Percentiles rank a stretch among this genome's conserved stretches.
phyloP scores from a whole-genome alignment of 2,329 filamentous ascomycete species.

The Elsinoe australis region DNA sequence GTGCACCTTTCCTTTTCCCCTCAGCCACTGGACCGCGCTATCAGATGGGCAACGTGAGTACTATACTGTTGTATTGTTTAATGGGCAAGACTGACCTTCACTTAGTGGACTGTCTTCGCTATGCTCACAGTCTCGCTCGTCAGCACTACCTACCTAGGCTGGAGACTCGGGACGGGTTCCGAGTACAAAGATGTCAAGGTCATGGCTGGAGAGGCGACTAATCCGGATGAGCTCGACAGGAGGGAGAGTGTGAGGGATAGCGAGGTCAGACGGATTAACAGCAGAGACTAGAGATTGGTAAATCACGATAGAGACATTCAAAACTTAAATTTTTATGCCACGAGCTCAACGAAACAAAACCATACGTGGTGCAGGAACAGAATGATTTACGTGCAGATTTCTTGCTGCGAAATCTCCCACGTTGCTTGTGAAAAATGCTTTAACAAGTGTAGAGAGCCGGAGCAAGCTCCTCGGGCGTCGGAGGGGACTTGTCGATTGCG shows the following conservation, averaged over 20 bases:
- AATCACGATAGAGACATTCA: too few relatives aligned
- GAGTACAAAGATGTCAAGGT: conserved; percentile 19
- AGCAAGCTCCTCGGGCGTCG: too few relatives aligned
- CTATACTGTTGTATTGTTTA: not conserved
- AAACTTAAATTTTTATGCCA: too few relatives aligned
- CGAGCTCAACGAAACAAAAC: too few relatives aligned
- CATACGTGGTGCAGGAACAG: too few relatives aligned
- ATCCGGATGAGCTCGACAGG: conserved; percentile 13
- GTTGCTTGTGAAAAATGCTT: too few relatives aligned
- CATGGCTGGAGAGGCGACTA: conserved; percentile 16
- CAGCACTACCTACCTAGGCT: conserved; percentile 19
- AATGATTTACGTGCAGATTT: too few relatives aligned
- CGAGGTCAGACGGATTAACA: conserved; percentile 15
- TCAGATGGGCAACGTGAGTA: conserved; percentile 19
- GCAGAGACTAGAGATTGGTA: conserved; percentile 10
- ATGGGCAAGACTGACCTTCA: too few relatives aligned
- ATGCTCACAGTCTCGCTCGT: conserved; percentile 18
- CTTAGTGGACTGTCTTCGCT: conserved; percentile 20
- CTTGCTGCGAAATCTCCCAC: too few relatives aligned
- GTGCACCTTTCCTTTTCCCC: conserved; percentile 19
- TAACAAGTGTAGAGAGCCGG: too few relatives aligned
- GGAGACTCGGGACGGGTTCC: conserved; percentile 18
- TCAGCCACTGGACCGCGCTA: conserved; percentile 18
- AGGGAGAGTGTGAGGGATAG: conserved; percentile 5
- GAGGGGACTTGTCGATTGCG: too few relatives aligned